Evolutionary conservation across 371 early-diverging fungal species (phyloP), one percentile per base, ranked within the genome.

Genomic region (Furculomyces boomerangus): DNA sequence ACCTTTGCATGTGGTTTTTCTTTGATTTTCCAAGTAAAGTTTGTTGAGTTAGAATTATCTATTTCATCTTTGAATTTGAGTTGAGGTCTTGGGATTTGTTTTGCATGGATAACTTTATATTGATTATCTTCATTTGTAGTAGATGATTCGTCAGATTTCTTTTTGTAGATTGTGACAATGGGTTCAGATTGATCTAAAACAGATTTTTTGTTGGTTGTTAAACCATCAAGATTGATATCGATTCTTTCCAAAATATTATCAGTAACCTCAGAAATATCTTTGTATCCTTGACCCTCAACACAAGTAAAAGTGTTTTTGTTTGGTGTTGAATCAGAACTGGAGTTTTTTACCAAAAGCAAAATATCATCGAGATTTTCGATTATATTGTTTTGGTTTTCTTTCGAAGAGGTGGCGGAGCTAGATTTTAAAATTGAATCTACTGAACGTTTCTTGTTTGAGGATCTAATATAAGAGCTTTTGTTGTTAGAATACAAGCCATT

Each of bases 71-170:
- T 74, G 61, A 96, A 96, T 27, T 70, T 69, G 37, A 88, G 62
- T 68, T 96, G 97, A 45, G 97, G 95, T 26, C 90, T 74, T 26
- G 77, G 67, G 40, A 89, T 78, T 57, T 84, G 79, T 35, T 74
- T 74, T 0, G 88, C 86, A 49, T 87, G 84, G 35, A 87, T 70
- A 47, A 81, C 57, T 41, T 72, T 76, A 59, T 69, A 71, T n/a
- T n/a, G n/a, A n/a, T n/a, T n/a, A 5, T 13, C 7, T 28, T 10
- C 76, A 76, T 8, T 20, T 5, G 13, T 8, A 20, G 10, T 43
- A 13, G 43, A 43, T 16, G 43, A 8, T 16, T 20, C 22, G 8
- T 10, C 72, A 53, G 28, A 69, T 67, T 52, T 68, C 69, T 54
- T 49, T 57, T 49, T 31, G 28, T 49, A 31, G 10, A 22, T 26